Conservation (phyloP, 2,329 filamentous ascomycete genomes). For the Thelonectria rubi region DNA sequence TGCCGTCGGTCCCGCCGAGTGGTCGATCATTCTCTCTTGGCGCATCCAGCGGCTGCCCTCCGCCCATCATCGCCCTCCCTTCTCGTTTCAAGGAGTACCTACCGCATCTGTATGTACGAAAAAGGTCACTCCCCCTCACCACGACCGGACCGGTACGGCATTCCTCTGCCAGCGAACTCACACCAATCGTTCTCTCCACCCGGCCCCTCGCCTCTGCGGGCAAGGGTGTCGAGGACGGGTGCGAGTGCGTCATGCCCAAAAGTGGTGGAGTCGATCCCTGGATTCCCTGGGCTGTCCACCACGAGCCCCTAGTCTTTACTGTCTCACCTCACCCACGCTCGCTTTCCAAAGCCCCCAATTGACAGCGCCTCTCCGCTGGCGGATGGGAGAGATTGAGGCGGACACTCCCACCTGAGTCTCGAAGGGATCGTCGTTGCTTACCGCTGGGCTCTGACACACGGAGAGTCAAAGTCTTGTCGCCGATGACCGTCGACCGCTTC, state of each 20-base stretch:
- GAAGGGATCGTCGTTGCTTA: conserved; percentile 33
- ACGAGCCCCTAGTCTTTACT: conserved; percentile 31
- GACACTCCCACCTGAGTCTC: conserved; percentile 30
- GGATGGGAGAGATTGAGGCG: conserved; percentile 9
- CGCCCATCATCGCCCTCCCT: conserved; percentile 26
- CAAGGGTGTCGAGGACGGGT: conserved; percentile 36
- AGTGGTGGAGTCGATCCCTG: conserved; percentile 33
- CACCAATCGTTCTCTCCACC: conserved; percentile 22
- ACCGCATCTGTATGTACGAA: conserved; percentile 2
- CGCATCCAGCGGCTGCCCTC: conserved; percentile 35
- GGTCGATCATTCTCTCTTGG: conserved; percentile 16
- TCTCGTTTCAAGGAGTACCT: conserved; percentile 21
- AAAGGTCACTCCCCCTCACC: conserved; percentile 22
- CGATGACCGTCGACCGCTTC: conserved; percentile 17
- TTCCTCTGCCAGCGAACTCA: conserved; percentile 27
- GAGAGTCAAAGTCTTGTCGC: conserved; percentile 20
- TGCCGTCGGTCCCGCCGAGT: conserved; percentile 9
- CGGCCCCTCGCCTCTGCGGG: conserved; percentile 33
- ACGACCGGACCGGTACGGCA: conserved; percentile 36
- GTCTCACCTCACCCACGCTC: conserved; percentile 37
- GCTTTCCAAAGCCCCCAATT: neutral
- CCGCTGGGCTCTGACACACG: conserved; percentile 18
- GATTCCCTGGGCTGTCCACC: conserved; percentile 30
- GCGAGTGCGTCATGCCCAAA: conserved; percentile 42
- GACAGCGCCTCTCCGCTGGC: neutral